phyloP scores from a whole-genome alignment of 306 rosid species.

The Lathyrus aphaca region DNA sequence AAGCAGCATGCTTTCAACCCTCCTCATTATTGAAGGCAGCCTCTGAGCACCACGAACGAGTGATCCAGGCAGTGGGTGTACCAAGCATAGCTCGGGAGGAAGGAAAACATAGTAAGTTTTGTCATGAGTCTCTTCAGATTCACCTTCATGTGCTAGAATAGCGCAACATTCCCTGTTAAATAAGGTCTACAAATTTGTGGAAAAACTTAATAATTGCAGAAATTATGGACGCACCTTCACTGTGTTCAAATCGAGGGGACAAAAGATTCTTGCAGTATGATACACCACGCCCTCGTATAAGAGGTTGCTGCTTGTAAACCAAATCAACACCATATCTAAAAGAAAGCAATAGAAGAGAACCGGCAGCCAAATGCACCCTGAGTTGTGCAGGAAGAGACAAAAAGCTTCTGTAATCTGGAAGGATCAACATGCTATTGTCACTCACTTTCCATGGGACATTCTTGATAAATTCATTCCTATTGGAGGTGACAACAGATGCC shows the following conservation, averaged over 20 bases:
- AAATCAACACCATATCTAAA: conserved; percentile 94
- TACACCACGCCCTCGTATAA: conserved; percentile 96
- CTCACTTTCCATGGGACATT: conserved; percentile 42
- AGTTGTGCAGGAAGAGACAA: conserved; percentile 69
- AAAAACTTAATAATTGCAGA: conserved; percentile 12
- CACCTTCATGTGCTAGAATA: conserved; percentile 66
- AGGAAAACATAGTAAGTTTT: conserved; percentile 94
- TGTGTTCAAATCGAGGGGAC: conserved; percentile 90
- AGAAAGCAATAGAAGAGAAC: conserved; percentile 40
- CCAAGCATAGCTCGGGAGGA: conserved; percentile 92
- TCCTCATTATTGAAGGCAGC: conserved; percentile 97
- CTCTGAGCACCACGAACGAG: conserved; percentile 99
- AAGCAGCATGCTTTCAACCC: conserved; percentile 98
- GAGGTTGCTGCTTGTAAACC: conserved; percentile 84
- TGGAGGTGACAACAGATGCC: conserved; percentile 47
- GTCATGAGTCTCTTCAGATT: conserved; percentile 81
- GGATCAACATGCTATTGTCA: conserved; percentile 50
- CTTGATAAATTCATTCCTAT: conserved; percentile 41
- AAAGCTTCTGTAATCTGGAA: conserved; percentile 67
- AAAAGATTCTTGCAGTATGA: conserved; percentile 98
- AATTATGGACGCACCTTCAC: conserved; percentile 64
- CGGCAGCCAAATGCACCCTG: conserved; percentile 72
- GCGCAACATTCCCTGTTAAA: conserved; percentile 38
- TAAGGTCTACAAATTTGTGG: conserved; percentile 19
- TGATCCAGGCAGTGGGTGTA: conserved; percentile 92